These are phyloP conservation scores for Euphorbia schlechtendalii DNA, from an alignment of 441 rosid genomes.

Conservation along the genomic window DNA sequence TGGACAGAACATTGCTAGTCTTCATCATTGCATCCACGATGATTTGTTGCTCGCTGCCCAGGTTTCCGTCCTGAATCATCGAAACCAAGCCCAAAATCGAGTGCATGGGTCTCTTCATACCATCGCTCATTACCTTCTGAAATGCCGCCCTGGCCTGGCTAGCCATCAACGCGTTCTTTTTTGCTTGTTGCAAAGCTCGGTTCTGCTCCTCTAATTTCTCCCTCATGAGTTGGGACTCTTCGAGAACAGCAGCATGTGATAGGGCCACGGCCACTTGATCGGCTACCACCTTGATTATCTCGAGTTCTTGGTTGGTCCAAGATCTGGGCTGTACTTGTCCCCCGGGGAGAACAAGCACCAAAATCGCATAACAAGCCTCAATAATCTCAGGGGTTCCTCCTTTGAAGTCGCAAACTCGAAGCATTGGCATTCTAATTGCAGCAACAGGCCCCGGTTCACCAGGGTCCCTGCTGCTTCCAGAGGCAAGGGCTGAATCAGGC, in stretches of 20 bases:
- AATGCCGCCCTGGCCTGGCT: conserved; percentile 72
- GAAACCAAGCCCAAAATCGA: conserved; percentile 73
- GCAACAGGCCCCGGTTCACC: conserved; percentile 66
- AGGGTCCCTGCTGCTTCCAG: conserved; percentile 49
- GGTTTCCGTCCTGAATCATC: conserved; percentile 57
- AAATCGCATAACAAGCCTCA: conserved; percentile 64
- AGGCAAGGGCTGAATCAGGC: conserved; percentile 53
- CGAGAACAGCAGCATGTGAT: conserved; percentile 94
- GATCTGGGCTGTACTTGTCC: conserved; percentile 53
- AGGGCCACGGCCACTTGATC: conserved; percentile 97
- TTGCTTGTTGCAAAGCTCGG: conserved; percentile 68
- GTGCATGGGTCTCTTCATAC: conserved; percentile 93
- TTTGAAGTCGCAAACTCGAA: conserved; percentile 71
- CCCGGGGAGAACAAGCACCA: conserved; percentile 82
- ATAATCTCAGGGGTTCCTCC: conserved; percentile 81
- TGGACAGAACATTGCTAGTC: conserved; percentile 68
- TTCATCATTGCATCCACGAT: conserved; percentile 77
- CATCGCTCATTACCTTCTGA: conserved; percentile 87
- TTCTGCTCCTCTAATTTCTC: conserved; percentile 84
- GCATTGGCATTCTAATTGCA: conserved; percentile 96
- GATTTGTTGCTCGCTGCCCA: conserved; percentile 55
- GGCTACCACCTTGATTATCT: conserved; percentile 90
- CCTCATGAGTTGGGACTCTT: conserved; percentile 92
- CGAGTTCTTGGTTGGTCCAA: conserved; percentile 79
- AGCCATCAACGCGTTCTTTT: conserved; percentile 72